A percentile compares a stretch with the other conserved stretches of the same genome.
phyloP scores from a whole-genome alignment of 495 filamentous ascomycete species.

The Jackrogersella minutella region DNA sequence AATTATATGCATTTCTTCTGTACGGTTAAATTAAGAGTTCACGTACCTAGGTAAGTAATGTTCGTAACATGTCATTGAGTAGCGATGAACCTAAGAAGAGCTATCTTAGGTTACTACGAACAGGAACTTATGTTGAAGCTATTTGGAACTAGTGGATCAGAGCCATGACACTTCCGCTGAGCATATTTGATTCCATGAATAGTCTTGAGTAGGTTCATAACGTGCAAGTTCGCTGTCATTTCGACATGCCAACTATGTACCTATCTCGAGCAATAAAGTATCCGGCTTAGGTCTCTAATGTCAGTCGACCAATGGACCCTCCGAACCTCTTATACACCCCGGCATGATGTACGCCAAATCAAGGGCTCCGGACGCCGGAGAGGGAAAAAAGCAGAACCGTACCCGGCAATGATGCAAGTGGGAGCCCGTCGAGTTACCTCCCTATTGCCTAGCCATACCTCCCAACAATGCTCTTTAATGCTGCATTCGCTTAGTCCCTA shows the following conservation, averaged over 20 bases:
- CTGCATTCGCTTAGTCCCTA: conserved; percentile 3
- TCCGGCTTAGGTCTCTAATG: neutral
- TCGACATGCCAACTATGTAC: neutral
- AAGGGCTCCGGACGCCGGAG: neutral
- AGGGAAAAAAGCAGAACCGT: conserved; percentile 8
- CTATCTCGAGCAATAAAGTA: neutral
- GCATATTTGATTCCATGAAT: neutral
- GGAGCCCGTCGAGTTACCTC: neutral
- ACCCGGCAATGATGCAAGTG: neutral
- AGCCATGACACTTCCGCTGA: neutral
- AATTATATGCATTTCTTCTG: too few relatives aligned
- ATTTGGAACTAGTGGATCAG: too few relatives aligned
- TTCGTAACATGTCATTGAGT: too few relatives aligned
- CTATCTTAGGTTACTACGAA: too few relatives aligned
- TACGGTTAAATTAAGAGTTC: too few relatives aligned
- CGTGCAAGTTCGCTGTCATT: neutral
- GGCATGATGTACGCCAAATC: conserved; percentile 20
- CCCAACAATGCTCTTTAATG: conserved; percentile 23
- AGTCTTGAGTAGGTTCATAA: neutral
- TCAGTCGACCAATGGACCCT: neutral
- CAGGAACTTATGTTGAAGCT: too few relatives aligned
- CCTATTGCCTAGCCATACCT: conserved; percentile 13
- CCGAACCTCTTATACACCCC: neutral
- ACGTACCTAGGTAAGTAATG: too few relatives aligned
- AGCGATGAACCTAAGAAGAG: too few relatives aligned